Percentiles rank a stretch among this genome's conserved stretches.
phyloP scores from a whole-genome alignment of 2,329 filamentous ascomycete genomes.

The Arthrobotrys iridis region DNA sequence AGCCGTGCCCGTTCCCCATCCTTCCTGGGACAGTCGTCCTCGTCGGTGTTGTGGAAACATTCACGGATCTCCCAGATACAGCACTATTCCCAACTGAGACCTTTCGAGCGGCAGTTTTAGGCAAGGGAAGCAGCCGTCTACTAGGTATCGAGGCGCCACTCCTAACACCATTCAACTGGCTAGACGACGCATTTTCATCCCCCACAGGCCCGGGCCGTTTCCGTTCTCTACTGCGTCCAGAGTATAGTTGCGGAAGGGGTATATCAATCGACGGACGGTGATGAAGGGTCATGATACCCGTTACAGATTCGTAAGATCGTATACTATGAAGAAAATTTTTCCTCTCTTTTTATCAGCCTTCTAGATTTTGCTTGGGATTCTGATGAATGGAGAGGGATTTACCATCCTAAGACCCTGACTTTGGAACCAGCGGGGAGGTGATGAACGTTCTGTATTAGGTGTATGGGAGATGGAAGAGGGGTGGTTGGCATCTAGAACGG shows the following conservation, averaged over 20 bases:
- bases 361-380: too few species aligned
- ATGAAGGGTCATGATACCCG: slow-evolving; percentile 28
- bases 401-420: slow-evolving; percentile 38
- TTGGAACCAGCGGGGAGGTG: slow-evolving; percentile 31
- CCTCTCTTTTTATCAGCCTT: too few species aligned
- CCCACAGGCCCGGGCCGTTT: not conserved
- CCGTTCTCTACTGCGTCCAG: not conserved
- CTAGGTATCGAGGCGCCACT: not conserved
- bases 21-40: not conserved
- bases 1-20: not conserved
- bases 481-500: slow-evolving; percentile 37
- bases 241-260: not conserved
- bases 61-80: not conserved
- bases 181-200: not conserved
- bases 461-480: slow-evolving; percentile 33
- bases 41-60: not conserved
- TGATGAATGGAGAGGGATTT: not conserved
- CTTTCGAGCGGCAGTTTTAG: too few species aligned
- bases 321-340: slow-evolving; percentile 26
- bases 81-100: not conserved
- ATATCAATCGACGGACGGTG: slow-evolving; percentile 34
- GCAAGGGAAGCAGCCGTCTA: not conserved
- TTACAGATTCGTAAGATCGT: slow-evolving; percentile 21
- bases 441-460: slow-evolving; percentile 46
- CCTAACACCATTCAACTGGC: not conserved